Evolutionary conservation across 371 early-diverging fungal genomes (phyloP).

Genomic region (Coemansia sp.): DNA sequence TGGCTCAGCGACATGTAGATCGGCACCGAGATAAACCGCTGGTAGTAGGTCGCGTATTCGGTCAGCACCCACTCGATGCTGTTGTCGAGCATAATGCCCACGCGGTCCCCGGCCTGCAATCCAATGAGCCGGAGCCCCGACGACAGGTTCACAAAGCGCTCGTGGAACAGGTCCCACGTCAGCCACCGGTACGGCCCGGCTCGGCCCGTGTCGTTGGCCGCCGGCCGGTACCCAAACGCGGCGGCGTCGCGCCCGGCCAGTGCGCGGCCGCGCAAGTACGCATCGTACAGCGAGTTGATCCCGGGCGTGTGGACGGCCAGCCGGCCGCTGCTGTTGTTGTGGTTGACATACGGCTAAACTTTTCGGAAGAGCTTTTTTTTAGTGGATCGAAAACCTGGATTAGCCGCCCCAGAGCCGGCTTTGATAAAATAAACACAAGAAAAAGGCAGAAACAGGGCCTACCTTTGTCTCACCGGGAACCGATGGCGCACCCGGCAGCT

Average conservation of each 20-base stretch:
- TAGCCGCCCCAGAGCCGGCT: no score
- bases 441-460: neutral
- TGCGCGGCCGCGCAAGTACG: constrained; percentile 32
- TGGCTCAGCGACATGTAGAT: constrained; percentile 93
- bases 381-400: no score
- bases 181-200: constrained; percentile 64
- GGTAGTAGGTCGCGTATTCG: constrained; percentile 32
- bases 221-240: constrained; percentile 39
- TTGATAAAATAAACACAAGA: no score
- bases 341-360: constrained; percentile 28
- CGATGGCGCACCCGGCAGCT: constrained; percentile 20
- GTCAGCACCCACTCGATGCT: constrained; percentile 87
- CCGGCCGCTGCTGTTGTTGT: constrained; percentile 14
- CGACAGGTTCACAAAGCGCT: constrained; percentile 63
- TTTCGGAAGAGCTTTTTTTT: neutral
- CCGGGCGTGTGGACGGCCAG: constrained; percentile 21
- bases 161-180: constrained; percentile 57
- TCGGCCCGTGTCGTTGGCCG: constrained; percentile 44
- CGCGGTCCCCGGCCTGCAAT: constrained; percentile 28
- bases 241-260: constrained; percentile 22
- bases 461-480: constrained; percentile 34
- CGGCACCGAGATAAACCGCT: constrained; percentile 72
- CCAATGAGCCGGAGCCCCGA: constrained; percentile 57
- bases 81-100: constrained; percentile 80
- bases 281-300: constrained; percentile 44